Conservation (phyloP, 495 filamentous ascomycete species). For the Trichoderma orchidacearum region DNA sequence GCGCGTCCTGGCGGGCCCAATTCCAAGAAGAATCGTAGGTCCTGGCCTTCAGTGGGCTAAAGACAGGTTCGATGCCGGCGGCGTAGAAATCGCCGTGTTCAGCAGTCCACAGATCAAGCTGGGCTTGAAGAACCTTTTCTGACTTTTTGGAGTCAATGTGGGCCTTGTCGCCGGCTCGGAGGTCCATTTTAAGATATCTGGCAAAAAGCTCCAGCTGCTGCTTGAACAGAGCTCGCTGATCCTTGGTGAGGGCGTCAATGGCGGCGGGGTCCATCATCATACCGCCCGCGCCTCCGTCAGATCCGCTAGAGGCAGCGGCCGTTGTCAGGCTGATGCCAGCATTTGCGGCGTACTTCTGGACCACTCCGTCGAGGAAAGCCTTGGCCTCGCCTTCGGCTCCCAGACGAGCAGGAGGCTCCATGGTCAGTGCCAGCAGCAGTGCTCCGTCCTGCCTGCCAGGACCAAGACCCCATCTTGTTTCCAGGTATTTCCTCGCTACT, state of each 20-base stretch:
- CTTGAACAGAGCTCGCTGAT: constrained; percentile 89
- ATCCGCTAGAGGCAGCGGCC: constrained; percentile 56
- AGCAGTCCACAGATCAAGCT: constrained; percentile 85
- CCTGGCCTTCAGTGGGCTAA: constrained; percentile 84
- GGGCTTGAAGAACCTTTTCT: constrained; percentile 72
- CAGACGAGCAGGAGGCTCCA: constrained; percentile 79
- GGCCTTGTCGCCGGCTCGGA: constrained; percentile 89
- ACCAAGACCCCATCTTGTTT: constrained; percentile 84
- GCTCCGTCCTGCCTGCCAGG: constrained; percentile 85
- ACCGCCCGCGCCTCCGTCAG: constrained; percentile 54
- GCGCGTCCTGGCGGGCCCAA: constrained; percentile 93
- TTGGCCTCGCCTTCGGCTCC: constrained; percentile 85
- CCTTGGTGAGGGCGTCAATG: constrained; percentile 91
- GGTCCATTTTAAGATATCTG: constrained; percentile 91
- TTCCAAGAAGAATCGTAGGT: constrained; percentile 99
- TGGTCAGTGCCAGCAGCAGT: constrained; percentile 76
- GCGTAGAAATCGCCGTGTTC: constrained; percentile 97
- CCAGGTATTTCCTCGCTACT: constrained; percentile 80
- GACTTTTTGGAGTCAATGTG: constrained; percentile 72
- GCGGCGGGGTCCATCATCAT: constrained; percentile 99
- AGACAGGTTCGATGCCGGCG: constrained; percentile 82
- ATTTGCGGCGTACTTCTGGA: constrained; percentile 78
- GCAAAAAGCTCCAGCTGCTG: constrained; percentile 92
- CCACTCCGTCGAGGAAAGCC: constrained; percentile 70
- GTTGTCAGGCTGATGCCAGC: constrained; percentile 78